These are phyloP conservation scores for Cyclotella cryptica DNA, from an alignment of 108 stramenopile species.

Conservation along the genomic window DNA sequence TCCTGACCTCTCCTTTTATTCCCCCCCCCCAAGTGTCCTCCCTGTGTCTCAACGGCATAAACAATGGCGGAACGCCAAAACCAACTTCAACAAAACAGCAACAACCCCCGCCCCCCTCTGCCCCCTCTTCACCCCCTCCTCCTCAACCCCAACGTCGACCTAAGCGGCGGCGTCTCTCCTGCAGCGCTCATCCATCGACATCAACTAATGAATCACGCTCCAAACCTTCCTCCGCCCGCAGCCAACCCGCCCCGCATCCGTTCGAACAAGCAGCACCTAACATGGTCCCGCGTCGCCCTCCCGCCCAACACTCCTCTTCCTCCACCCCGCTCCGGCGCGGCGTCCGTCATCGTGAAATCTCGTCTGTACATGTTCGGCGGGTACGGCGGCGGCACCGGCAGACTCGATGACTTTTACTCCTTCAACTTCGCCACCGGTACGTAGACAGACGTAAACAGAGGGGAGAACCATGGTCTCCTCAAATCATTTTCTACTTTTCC, in stretches of 20 bases:
- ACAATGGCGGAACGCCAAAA: slow-evolving; percentile 12
- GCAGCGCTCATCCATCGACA: slow-evolving; percentile 9
- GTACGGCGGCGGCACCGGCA: slow-evolving; percentile 83
- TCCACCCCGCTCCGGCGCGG: slow-evolving; percentile 89
- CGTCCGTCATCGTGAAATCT: slow-evolving; percentile 82
- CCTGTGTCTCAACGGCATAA: no score
- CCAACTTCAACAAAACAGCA: not conserved
- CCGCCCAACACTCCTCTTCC: slow-evolving; percentile 55
- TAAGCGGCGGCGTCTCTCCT: slow-evolving; percentile 5
- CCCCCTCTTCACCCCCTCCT: not conserved
- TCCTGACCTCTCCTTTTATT: no score
- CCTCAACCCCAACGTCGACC: slow-evolving; percentile 7
- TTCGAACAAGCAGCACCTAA: slow-evolving; percentile 32
- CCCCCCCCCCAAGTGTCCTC: no score
- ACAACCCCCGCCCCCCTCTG: not conserved
- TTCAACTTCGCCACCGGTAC: slow-evolving; percentile 71
- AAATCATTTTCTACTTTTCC: no score
- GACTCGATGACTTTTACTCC: slow-evolving; percentile 92
- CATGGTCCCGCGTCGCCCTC: slow-evolving; percentile 33
- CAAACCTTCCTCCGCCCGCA: not conserved
- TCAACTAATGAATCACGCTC: not conserved
- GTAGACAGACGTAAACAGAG: no score
- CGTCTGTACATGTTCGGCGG: slow-evolving; percentile 89
- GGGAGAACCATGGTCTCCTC: no score
- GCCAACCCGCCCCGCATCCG: not conserved